Conservation (phyloP, 164 flowering plant genomes). For the Warburgia ugandensis region DNA sequence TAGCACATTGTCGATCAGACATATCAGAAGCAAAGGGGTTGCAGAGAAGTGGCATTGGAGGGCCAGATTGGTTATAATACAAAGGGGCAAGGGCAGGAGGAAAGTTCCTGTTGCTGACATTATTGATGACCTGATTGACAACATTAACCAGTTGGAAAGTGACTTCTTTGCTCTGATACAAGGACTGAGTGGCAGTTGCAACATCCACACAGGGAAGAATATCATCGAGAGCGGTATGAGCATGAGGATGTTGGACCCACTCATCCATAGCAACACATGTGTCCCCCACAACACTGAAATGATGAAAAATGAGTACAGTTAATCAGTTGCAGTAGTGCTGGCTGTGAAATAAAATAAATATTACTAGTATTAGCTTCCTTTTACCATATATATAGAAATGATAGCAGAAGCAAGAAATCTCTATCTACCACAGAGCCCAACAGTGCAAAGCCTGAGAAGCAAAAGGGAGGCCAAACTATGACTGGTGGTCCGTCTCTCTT, state of each 20-base stretch:
- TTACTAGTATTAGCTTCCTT: too few relatives aligned
- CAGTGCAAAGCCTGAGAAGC: too few relatives aligned
- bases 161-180: conserved; percentile 42
- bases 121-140: conserved; percentile 45
- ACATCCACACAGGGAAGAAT: conserved; percentile 81
- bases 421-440: too few relatives aligned
- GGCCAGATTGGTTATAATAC: conserved; percentile 76
- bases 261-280: conserved; percentile 84
- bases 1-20: conserved; percentile 28
- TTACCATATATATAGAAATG: too few relatives aligned
- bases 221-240: conserved; percentile 80
- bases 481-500: too few relatives aligned
- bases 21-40: conserved; percentile 45
- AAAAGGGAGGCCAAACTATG: too few relatives aligned
- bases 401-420: too few relatives aligned
- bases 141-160: conserved; percentile 43
- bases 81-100: conserved; percentile 36
- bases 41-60: conserved; percentile 56
- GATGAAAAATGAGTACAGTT: neutral
- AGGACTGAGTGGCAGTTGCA: conserved; percentile 67
- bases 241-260: conserved; percentile 77
- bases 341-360: neutral
- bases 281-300: conserved; percentile 63
- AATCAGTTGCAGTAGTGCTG: neutral
- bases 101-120: conserved; percentile 42